phyloP scores from a whole-genome alignment of 169 alveolate species.

The Plasmodium cynomolgi region DNA sequence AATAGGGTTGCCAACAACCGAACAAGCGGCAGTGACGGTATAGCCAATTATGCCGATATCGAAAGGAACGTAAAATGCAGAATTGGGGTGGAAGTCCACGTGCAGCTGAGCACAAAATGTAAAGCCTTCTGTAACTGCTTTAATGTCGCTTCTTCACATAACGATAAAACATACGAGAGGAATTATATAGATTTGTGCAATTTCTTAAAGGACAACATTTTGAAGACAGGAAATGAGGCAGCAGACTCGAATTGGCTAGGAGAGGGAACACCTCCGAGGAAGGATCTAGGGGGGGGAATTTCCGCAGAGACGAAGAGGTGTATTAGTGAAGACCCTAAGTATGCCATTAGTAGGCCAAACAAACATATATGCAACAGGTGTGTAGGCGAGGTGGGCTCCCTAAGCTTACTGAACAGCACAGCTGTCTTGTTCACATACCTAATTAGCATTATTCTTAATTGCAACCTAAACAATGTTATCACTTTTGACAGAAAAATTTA shows the following conservation, averaged over 20 bases:
- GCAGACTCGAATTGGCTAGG: not conserved
- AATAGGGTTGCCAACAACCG: not conserved
- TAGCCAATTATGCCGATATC: conserved; percentile 5
- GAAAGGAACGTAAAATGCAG: conserved; percentile 47
- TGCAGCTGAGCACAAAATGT: conserved; percentile 80
- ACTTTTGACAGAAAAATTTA: conserved; percentile 83
- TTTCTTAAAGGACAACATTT: conserved; percentile 53
- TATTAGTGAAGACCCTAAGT: not conserved
- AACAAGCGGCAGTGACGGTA: not conserved
- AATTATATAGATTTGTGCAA: conserved; percentile 35
- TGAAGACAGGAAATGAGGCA: not conserved
- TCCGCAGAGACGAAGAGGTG: not conserved
- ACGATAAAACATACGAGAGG: conserved; percentile 53
- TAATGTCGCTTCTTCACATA: conserved; percentile 48
- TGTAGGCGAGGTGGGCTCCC: conserved; percentile 84
- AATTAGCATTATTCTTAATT: conserved; percentile 76
- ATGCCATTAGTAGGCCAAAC: conserved; percentile 43
- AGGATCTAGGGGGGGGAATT: not conserved
- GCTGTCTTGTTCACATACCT: conserved; percentile 78
- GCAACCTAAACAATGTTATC: conserved; percentile 61
- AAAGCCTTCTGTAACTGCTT: conserved; percentile 83
- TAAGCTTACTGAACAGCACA: conserved; percentile 75
- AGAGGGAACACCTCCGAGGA: not conserved
- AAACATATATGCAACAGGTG: conserved; percentile 80
- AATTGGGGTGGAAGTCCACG: conserved; percentile 84